Evolutionary conservation across 73 alveolate genomes (phyloP).

Genomic region (Urostyla sp.): DNA sequence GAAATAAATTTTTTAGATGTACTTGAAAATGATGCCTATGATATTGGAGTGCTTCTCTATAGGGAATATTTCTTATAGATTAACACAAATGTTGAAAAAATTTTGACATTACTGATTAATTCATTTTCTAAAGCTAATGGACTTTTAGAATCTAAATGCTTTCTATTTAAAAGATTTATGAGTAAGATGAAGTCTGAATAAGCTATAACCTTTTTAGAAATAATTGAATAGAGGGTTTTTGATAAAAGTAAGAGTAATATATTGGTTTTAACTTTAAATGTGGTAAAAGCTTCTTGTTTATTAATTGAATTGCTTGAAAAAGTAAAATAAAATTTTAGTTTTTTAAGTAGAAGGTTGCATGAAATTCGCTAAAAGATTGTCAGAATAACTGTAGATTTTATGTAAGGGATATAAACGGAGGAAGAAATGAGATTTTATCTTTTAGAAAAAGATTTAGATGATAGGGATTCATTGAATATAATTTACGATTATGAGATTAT

Average conservation of each 20-base stretch:
- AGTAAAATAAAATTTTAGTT: slow-evolving; percentile 19
- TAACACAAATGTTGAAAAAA: slow-evolving; percentile 13
- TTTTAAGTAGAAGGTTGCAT: slow-evolving; percentile 31
- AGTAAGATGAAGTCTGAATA: slow-evolving; percentile 47
- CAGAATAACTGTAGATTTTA: not conserved
- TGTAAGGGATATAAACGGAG: slow-evolving; percentile 41
- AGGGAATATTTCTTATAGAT: slow-evolving; percentile 68
- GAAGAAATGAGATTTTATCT: slow-evolving; percentile 59
- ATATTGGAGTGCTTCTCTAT: slow-evolving; percentile 70
- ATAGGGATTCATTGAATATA: slow-evolving; percentile 60
- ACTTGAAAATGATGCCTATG: slow-evolving; percentile 71
- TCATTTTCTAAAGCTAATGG: slow-evolving; percentile 61
- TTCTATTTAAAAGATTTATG: slow-evolving; percentile 60
- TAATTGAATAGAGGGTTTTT: slow-evolving; percentile 33
- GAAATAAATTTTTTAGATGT: slow-evolving; percentile 60
- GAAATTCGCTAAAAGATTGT: slow-evolving; percentile 30
- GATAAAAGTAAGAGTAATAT: slow-evolving; percentile 55
- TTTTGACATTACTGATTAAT: slow-evolving; percentile 52
- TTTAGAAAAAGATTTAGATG: slow-evolving; percentile 68
- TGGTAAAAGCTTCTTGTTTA: slow-evolving; percentile 61
- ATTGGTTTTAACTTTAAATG: slow-evolving; percentile 53
- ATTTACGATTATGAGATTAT: slow-evolving; percentile 59
- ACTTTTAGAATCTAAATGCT: slow-evolving; percentile 66
- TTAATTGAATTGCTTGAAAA: slow-evolving; percentile 61
- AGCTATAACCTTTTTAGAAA: slow-evolving; percentile 48